These are phyloP conservation scores for Bolboschoenus planiculmis DNA, from an alignment of 176 grass and related monocot genomes.

Conservation along the genomic window DNA sequence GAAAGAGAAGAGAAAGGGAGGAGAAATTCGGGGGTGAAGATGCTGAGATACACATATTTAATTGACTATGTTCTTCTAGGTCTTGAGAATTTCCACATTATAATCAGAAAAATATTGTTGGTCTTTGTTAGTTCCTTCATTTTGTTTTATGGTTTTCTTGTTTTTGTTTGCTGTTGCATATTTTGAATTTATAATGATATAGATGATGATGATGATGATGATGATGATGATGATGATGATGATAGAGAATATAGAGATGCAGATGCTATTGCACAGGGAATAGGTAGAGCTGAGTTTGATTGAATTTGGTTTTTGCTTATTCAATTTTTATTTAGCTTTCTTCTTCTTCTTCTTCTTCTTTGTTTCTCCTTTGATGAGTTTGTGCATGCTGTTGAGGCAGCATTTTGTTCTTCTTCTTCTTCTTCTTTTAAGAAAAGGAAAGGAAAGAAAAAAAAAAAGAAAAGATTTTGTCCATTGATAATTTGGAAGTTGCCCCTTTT, in stretches of 20 bases:
- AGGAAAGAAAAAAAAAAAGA: not conserved
- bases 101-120: not conserved
- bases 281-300: not conserved
- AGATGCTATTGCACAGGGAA: not conserved
- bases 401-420: not conserved
- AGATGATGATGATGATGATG: not conserved
- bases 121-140: not conserved
- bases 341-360: not conserved
- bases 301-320: not conserved
- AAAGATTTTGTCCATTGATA: not conserved
- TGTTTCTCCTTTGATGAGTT: not conserved
- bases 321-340: not conserved
- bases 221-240: not conserved
- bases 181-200: not conserved
- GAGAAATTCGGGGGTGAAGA: conserved; percentile 15
- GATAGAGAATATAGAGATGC: not conserved
- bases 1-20: conserved; percentile 36
- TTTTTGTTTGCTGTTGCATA: not conserved
- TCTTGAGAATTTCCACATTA: not conserved
- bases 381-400: not conserved
- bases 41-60: conserved; percentile 27
- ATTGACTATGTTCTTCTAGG: not conserved
- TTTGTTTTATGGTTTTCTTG: not conserved
- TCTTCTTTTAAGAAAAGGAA: not conserved
- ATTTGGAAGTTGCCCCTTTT: not conserved